These are phyloP conservation scores for Candida yuanshanica DNA, from an alignment of 805 yeast species.

Conservation along the genomic window DNA sequence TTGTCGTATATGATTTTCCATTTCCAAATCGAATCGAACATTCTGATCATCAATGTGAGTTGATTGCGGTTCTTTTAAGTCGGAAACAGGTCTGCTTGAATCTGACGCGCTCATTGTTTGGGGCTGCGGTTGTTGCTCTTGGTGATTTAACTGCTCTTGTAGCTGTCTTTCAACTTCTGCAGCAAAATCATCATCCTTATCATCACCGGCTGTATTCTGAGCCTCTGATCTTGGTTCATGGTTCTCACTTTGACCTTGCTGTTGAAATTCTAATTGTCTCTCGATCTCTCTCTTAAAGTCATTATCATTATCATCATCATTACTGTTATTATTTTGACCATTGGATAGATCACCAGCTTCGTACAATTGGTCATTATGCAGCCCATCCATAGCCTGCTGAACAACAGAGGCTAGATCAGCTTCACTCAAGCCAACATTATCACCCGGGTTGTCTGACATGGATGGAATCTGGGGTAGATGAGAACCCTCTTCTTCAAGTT, in stretches of 20 bases:
- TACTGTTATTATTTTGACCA: neutral
- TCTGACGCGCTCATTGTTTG: neutral
- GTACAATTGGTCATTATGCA: conserved; percentile 9
- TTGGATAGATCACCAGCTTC: neutral
- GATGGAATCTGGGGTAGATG: neutral
- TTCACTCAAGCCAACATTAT: conserved; percentile 15
- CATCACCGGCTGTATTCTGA: conserved; percentile 2
- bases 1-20: conserved; percentile 8
- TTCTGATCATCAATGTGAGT: neutral
- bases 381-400: conserved; percentile 32
- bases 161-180: conserved; percentile 24
- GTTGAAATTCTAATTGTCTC: conserved; percentile 17
- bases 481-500: neutral
- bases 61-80: neutral
- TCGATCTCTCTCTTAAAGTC: conserved; percentile 22
- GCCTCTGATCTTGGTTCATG: no score
- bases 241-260: neutral
- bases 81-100: neutral
- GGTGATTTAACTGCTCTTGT: conserved; percentile 15
- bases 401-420: conserved; percentile 34
- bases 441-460: conserved; percentile 5
- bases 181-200: conserved; percentile 23
- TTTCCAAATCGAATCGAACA: conserved; percentile 1
- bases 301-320: conserved; percentile 7
- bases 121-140: no score